Percentiles rank a stretch among this genome's conserved stretches.
phyloP scores from a whole-genome alignment of 2,329 filamentous ascomycete species.

The Fusarium duplospermum region DNA sequence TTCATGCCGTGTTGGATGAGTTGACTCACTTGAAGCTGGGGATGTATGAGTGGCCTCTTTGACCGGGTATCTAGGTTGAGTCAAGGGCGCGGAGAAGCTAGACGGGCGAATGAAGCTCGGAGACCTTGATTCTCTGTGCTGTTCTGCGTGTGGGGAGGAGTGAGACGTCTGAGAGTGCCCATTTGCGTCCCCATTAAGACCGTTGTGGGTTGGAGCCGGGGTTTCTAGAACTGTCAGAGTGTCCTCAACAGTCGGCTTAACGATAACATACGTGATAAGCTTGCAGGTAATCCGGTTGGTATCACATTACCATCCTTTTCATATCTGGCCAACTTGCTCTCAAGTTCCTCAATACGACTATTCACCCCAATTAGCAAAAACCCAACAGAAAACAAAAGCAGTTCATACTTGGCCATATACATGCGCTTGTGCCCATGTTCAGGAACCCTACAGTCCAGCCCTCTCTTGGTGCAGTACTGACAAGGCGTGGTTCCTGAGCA shows the following conservation, averaged over 20 bases:
- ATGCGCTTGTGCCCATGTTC: slow-evolving; percentile 45
- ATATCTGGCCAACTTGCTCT: slow-evolving; percentile 40
- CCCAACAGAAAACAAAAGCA: neutral
- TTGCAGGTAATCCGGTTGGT: slow-evolving; percentile 18
- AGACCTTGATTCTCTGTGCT: slow-evolving; percentile 32
- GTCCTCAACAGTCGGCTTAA: rapidly evolving
- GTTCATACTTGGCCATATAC: slow-evolving; percentile 42
- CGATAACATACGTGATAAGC: slow-evolving; percentile 23
- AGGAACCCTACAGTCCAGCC: slow-evolving; percentile 41
- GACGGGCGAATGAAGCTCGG: slow-evolving; percentile 40
- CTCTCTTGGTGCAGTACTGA: slow-evolving; percentile 42
- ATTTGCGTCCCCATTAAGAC: slow-evolving; percentile 16
- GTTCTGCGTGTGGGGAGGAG: slow-evolving; percentile 36
- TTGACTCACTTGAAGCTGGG: slow-evolving; percentile 38
- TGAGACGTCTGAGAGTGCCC: slow-evolving; percentile 24
- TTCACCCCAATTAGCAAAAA: neutral
- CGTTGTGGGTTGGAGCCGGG: neutral
- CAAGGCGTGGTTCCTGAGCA: slow-evolving; percentile 44
- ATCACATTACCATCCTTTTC: slow-evolving; percentile 36
- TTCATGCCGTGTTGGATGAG: rapidly evolving
- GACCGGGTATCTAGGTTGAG: slow-evolving; percentile 12
- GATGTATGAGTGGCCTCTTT: slow-evolving; percentile 27
- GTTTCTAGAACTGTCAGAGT: slow-evolving; percentile 21
- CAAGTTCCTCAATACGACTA: slow-evolving; percentile 43
- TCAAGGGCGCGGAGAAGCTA: slow-evolving; percentile 38